Evolutionary conservation across 345 rosid genomes (phyloP).

Genomic region (Moringa oleifera): DNA sequence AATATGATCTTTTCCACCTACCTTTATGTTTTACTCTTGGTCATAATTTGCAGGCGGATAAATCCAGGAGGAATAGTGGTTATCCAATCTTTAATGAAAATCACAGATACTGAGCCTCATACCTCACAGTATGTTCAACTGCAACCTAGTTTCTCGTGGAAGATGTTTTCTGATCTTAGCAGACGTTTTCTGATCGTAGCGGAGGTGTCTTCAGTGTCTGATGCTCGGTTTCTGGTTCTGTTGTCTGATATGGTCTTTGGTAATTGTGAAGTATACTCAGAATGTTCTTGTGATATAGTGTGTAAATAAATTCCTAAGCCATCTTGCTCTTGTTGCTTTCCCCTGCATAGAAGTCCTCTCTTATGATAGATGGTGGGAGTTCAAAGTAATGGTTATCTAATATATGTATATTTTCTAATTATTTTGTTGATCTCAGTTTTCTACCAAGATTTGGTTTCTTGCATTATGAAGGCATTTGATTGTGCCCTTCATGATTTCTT

Average conservation of each 20-base stretch:
- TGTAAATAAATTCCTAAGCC: slow-evolving; percentile 14
- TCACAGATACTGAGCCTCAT: background rate
- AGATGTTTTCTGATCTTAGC: background rate
- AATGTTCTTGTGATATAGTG: background rate
- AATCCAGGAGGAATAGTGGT: slow-evolving; percentile 33
- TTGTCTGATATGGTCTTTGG: background rate
- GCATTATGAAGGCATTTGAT: too few relatives aligned
- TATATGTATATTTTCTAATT: too few relatives aligned
- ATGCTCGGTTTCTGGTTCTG: background rate
- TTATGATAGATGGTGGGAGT: background rate
- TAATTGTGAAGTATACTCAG: slow-evolving; percentile 3
- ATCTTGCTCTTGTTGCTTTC: background rate
- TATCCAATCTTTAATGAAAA: background rate
- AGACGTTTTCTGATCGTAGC: background rate
- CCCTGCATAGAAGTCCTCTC: background rate
- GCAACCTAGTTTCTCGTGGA: background rate
- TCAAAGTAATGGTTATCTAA: background rate
- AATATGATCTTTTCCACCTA: background rate
- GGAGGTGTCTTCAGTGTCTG: background rate
- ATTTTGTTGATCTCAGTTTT: too few relatives aligned
- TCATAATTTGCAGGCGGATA: slow-evolving; percentile 49
- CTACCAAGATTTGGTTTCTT: too few relatives aligned
- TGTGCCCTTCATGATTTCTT: too few relatives aligned
- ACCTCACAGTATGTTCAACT: too few relatives aligned
- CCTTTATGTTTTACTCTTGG: background rate